Percentiles rank a stretch among this genome's conserved stretches.
Conservation (phyloP, 768 basidiomycete genomes). For the Chalciporus pseudorubinellus region DNA sequence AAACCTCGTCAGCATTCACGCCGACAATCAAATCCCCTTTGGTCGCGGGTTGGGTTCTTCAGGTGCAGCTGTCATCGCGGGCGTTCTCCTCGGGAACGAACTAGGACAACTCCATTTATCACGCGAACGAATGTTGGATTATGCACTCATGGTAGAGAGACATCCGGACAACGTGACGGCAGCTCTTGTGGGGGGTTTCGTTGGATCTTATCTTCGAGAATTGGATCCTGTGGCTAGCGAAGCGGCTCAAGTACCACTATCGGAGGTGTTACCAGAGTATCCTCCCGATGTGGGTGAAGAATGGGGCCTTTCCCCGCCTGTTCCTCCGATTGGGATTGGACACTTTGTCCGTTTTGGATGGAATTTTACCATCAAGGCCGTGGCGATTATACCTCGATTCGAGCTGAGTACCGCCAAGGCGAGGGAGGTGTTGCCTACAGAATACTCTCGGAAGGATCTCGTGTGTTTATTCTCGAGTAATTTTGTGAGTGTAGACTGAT, state of each 20-base stretch:
- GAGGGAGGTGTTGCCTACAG: conserved; percentile 78
- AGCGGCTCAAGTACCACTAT: conserved; percentile 87
- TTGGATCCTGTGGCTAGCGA: conserved; percentile 76
- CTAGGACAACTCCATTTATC: conserved; percentile 73
- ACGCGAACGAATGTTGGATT: conserved; percentile 79
- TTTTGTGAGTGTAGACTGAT: conserved; percentile 1
- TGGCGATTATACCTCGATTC: conserved; percentile 93
- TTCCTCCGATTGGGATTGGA: conserved; percentile 87
- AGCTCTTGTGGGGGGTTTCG: conserved; percentile 94
- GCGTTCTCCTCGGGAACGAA: conserved; percentile 85
- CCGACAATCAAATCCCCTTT: conserved; percentile 93
- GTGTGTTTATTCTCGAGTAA: conserved; percentile 38
- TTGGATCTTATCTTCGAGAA: conserved; percentile 92
- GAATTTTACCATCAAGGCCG: conserved; percentile 79
- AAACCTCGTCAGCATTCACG: conserved; percentile 64
- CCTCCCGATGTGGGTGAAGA: conserved; percentile 88
- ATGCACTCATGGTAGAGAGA: conserved; percentile 97
- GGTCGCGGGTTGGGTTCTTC: conserved; percentile 97
- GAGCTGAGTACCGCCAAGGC: conserved; percentile 97
- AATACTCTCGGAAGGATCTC: conserved; percentile 87
- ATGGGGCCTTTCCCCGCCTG: conserved; percentile 88
- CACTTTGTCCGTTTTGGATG: conserved; percentile 91
- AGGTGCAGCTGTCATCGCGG: conserved; percentile 98
- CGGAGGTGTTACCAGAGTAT: conserved; percentile 95
- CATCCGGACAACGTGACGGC: conserved; percentile 99